These are phyloP conservation scores for Cryptosporidium meleagridis DNA, from an alignment of 169 alveolate species.

Conservation along the genomic window DNA sequence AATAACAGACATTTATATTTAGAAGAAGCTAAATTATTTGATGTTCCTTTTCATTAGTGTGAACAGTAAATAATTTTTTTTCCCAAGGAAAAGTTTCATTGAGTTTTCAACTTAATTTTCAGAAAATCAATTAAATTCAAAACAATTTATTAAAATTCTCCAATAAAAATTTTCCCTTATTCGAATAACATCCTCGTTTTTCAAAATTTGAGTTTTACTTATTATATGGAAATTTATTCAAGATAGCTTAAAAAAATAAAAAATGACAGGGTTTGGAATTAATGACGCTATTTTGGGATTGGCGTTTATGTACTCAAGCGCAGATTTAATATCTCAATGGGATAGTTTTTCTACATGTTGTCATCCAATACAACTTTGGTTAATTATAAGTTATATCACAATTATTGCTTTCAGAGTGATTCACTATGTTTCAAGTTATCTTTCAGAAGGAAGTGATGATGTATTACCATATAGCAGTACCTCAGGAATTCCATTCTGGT, in stretches of 20 bases:
- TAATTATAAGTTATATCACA: constrained; percentile 80
- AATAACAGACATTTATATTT: not conserved
- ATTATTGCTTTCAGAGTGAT: constrained; percentile 79
- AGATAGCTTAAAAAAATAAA: not conserved
- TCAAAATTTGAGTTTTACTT: not conserved
- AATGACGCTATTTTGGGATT: constrained; percentile 82
- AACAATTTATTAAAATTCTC: not conserved
- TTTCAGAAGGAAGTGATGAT: constrained; percentile 81
- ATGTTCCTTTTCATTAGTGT: not conserved
- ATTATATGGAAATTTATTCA: not conserved
- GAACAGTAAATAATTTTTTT: not conserved
- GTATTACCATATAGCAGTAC: constrained; percentile 78
- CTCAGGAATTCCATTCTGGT: constrained; percentile 81
- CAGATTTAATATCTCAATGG: constrained; percentile 83
- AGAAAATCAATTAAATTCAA: not conserved
- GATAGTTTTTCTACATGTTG: constrained; percentile 79
- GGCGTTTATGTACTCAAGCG: constrained; percentile 81
- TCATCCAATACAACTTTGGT: constrained; percentile 84
- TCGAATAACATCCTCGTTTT: not conserved
- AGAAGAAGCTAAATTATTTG: not conserved
- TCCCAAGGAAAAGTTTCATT: not conserved
- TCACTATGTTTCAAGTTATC: constrained; percentile 80
- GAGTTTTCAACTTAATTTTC: not conserved
- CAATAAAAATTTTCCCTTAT: not conserved
- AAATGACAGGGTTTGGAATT: constrained; percentile 49